Evolutionary conservation across 495 filamentous ascomycete species (phyloP), one percentile per base, ranked within the genome.

Genomic region (Hypoxylon intermedium): DNA sequence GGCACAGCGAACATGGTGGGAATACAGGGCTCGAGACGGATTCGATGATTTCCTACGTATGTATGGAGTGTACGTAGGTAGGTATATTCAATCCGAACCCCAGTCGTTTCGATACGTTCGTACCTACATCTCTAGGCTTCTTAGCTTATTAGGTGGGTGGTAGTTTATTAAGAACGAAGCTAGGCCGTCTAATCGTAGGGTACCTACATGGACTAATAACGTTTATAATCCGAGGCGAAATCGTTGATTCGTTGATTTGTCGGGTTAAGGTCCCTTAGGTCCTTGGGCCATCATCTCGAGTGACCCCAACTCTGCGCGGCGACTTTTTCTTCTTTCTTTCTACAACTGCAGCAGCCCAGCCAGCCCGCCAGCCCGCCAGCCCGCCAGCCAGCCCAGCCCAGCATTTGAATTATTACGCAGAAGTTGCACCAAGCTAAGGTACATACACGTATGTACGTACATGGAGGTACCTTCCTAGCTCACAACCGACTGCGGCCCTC

Each of bases 401-500:
- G 18, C 40, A 42, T 23, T 42, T 24, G 11, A 24, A 42, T 23
- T 42, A 42, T 42, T 47, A 33, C 30, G 20, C 48, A 2, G 13
- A 47, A 42, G 21, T 30, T 26, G 7, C 13, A 46, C 11, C 21
- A 6, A 45, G 6, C 20, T 30, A 40, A 18, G 36, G 9, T 26
- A 30, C 12, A 44, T 30, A 9, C 23, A 30, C 20, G 41, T 15
- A 24, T 44, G 20, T 44, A 44, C 41, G 21, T 44, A 44, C 36
- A 38, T n/a, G 36, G 36, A 38, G 11, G 40, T 43, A 33, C 33
- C n/a, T 52, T 15, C 34, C 30, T 40, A 58, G 48, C 43, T 53
- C 48, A 53, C 44, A 65, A 65, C 61, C 55, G 55, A 59, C 61
- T 65, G 61, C 50, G 61, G 61, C 55, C 48, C 50, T 60, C 45